These are phyloP conservation scores for Scheffersomyces lignosus DNA, from an alignment of 805 yeast genomes.

Conservation along the genomic window DNA sequence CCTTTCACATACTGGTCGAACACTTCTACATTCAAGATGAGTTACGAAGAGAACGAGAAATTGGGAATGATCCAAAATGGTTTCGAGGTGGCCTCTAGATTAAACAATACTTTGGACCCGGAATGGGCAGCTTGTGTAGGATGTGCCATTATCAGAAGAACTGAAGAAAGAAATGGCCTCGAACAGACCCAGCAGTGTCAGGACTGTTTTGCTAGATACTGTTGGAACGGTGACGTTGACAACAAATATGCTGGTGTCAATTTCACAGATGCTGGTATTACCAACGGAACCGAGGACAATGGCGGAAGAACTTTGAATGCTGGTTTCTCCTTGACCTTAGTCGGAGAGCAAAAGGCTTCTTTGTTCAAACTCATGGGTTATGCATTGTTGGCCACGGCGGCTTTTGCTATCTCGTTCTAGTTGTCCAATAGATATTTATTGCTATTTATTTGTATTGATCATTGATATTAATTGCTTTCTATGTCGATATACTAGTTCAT, in stretches of 20 bases:
- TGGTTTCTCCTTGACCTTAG: slow-evolving; percentile 11
- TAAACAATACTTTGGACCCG: slow-evolving; percentile 17
- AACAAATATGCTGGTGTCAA: slow-evolving; percentile 22
- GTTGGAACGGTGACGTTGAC: slow-evolving; percentile 24
- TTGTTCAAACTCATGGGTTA: slow-evolving; percentile 18
- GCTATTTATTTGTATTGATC: no score
- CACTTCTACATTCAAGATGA: slow-evolving; percentile 27
- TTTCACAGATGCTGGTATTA: slow-evolving; percentile 42
- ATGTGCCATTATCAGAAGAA: slow-evolving; percentile 28
- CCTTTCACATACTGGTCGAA: slow-evolving; percentile 29
- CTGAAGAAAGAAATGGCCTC: slow-evolving; percentile 21
- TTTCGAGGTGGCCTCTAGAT: slow-evolving; percentile 24
- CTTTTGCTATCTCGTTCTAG: slow-evolving; percentile 11
- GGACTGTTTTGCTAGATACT: slow-evolving; percentile 23
- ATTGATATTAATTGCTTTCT: no score
- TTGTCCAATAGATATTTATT: no score
- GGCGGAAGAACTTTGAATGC: slow-evolving; percentile 20
- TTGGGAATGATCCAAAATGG: slow-evolving; percentile 27
- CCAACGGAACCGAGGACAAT: slow-evolving; percentile 24
- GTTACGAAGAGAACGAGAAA: slow-evolving; percentile 22
- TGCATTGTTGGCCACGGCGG: slow-evolving; percentile 18
- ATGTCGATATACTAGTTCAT: no score
- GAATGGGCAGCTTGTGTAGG: slow-evolving; percentile 28
- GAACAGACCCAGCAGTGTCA: slow-evolving; percentile 25
- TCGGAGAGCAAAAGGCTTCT: slow-evolving; percentile 5